A percentile compares a stretch with the other conserved stretches of the same genome.
Evolutionary conservation across 1,139 yeast genomes (phyloP).

Genomic region (Protomyces inouyei): DNA sequence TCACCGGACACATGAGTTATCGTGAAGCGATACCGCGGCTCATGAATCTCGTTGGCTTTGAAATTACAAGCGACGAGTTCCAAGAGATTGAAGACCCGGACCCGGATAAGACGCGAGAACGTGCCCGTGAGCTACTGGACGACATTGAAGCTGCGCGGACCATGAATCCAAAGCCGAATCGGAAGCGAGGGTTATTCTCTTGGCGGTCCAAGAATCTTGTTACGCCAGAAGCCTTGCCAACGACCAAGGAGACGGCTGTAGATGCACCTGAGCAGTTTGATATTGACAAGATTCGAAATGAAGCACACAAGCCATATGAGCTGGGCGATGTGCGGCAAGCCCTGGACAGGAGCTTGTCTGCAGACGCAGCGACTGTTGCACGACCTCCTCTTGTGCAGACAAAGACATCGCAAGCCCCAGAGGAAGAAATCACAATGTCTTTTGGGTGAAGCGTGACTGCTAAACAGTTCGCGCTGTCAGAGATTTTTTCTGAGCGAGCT

Average conservation of each 20-base stretch:
- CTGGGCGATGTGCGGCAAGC: background rate
- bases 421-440: conserved; percentile 22
- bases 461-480: background rate
- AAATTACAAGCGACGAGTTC: conserved; percentile 82
- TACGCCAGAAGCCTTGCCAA: conserved; percentile 22
- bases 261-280: conserved; percentile 1
- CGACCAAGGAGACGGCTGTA: background rate
- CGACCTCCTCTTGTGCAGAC: background rate
- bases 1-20: conserved; percentile 95
- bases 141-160: conserved; percentile 40
- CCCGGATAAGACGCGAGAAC: conserved; percentile 72
- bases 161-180: conserved; percentile 36
- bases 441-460: conserved; percentile 8
- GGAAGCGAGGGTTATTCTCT: conserved; percentile 13
- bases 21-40: conserved; percentile 87
- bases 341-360: background rate
- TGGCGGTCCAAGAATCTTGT: conserved; percentile 17
- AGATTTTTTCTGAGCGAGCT: background rate
- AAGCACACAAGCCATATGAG: conserved; percentile 3
- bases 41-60: conserved; percentile 65
- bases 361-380: background rate
- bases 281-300: conserved; percentile 10
- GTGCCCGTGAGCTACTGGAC: conserved; percentile 29
- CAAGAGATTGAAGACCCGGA: conserved; percentile 96
- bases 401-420: background rate